phyloP scores from a whole-genome alignment of 2,329 filamentous ascomycete genomes.

The Xylogone sp. region DNA sequence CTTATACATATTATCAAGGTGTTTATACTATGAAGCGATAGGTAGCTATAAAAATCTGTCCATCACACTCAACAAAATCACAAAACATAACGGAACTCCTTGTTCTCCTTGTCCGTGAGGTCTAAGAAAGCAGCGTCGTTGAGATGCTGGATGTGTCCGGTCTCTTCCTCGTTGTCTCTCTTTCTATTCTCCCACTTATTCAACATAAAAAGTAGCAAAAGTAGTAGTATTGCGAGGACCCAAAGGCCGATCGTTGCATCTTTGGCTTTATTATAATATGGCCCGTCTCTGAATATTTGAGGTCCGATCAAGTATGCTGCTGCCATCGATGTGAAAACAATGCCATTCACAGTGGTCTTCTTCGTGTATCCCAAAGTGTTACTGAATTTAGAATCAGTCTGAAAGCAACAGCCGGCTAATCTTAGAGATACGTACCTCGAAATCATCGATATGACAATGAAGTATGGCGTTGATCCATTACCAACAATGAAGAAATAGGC shows the following conservation, averaged over 20 bases:
- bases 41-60: no score
- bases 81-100: background rate
- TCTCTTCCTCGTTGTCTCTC: background rate
- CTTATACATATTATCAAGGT: no score
- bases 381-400: background rate
- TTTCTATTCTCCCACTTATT: background rate
- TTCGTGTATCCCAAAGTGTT: conserved; percentile 5
- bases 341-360: conserved; percentile 9
- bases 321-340: conserved; percentile 7
- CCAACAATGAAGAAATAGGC: conserved; percentile 1
- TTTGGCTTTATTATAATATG: conserved; percentile 16
- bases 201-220: background rate
- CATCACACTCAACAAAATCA: background rate
- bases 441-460: background rate
- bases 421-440: background rate
- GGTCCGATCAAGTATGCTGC: conserved; percentile 9
- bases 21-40: no score
- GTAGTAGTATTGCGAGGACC: background rate
- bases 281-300: conserved; percentile 8
- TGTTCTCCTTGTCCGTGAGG: background rate
- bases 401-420: background rate
- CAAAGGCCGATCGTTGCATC: background rate
- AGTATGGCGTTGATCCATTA: background rate
- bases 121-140: background rate
- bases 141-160: background rate